Percentiles rank a stretch among this genome's conserved stretches.
Conservation (phyloP, 2,329 filamentous ascomycete species). For the Penicillium sp. region DNA sequence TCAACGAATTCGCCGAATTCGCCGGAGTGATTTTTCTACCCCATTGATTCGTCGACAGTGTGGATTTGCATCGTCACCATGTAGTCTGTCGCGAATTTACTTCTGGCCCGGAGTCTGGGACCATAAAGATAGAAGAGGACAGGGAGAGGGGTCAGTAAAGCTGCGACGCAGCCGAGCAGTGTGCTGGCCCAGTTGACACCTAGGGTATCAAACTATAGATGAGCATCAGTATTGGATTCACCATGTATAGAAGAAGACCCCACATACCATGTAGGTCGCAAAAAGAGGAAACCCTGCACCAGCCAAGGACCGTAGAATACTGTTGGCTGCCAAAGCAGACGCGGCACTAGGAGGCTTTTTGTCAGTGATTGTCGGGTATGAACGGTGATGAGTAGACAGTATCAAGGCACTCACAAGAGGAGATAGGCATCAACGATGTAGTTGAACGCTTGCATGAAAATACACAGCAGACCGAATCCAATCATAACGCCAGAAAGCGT, state of each 20-base stretch:
- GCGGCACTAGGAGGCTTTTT: slow-evolving; percentile 40
- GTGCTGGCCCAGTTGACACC: slow-evolving; percentile 34
- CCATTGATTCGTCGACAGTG: slow-evolving; percentile 7
- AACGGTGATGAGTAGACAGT: not conserved
- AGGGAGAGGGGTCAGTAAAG: slow-evolving; percentile 33
- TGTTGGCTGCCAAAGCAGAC: slow-evolving; percentile 49
- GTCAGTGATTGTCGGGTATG: not conserved
- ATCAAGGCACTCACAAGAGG: slow-evolving; percentile 42
- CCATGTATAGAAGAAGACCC: too few relatives aligned
- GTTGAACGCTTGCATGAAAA: slow-evolving; percentile 57
- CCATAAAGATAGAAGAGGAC: slow-evolving; percentile 36
- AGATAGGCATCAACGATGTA: slow-evolving; percentile 61
- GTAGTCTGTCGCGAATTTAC: slow-evolving; percentile 35
- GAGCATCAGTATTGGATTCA: not conserved
- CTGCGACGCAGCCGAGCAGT: slow-evolving; percentile 30
- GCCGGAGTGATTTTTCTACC: not conserved
- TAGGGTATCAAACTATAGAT: slow-evolving; percentile 42
- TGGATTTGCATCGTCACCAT: slow-evolving; percentile 14
- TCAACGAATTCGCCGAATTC: not conserved
- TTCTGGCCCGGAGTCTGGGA: slow-evolving; percentile 31
- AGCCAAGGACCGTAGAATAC: slow-evolving; percentile 43
- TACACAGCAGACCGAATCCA: slow-evolving; percentile 56
- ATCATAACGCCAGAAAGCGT: slow-evolving; percentile 50
- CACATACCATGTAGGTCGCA: slow-evolving; percentile 32
- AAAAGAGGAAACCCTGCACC: slow-evolving; percentile 40